These are phyloP conservation scores for Zymoseptoria brevis DNA, from an alignment of 2,329 filamentous ascomycete species.

Conservation along the genomic window DNA sequence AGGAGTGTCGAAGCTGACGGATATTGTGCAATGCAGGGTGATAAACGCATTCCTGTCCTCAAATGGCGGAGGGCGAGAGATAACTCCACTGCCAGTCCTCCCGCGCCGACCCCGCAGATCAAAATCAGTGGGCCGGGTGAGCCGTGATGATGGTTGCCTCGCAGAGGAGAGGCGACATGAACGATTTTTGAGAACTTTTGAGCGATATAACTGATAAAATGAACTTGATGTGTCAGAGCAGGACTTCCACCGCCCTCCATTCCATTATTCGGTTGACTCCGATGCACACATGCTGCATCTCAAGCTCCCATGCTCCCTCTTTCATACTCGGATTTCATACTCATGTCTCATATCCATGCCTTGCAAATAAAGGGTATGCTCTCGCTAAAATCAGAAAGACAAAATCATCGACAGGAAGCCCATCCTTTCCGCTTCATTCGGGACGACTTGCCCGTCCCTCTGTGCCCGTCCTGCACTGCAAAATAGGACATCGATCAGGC, in stretches of 20 bases:
- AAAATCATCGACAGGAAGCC: not conserved
- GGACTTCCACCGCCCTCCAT: too few species aligned
- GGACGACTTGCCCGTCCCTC: not conserved
- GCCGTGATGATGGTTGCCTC: constrained; percentile 18
- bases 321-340: not conserved
- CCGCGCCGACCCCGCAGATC: constrained; percentile 31
- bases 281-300: too few species aligned
- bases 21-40: constrained; percentile 21
- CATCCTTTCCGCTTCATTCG: too few species aligned
- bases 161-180: too few species aligned
- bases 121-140: constrained; percentile 34
- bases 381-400: not conserved
- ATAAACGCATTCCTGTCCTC: constrained; percentile 30
- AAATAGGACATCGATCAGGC: not conserved
- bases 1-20: not conserved
- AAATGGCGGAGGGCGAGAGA: constrained; percentile 30
- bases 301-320: too few species aligned
- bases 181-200: too few species aligned
- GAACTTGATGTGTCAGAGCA: too few species aligned
- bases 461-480: not conserved
- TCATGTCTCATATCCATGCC: not conserved
- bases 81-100: constrained; percentile 26
- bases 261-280: too few species aligned
- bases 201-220: too few species aligned
- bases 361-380: not conserved